Percentiles rank a stretch among this genome's conserved stretches.
These are phyloP conservation scores for Truncatella angustata DNA, from an alignment of 2,329 filamentous ascomycete species.

Conservation along the genomic window DNA sequence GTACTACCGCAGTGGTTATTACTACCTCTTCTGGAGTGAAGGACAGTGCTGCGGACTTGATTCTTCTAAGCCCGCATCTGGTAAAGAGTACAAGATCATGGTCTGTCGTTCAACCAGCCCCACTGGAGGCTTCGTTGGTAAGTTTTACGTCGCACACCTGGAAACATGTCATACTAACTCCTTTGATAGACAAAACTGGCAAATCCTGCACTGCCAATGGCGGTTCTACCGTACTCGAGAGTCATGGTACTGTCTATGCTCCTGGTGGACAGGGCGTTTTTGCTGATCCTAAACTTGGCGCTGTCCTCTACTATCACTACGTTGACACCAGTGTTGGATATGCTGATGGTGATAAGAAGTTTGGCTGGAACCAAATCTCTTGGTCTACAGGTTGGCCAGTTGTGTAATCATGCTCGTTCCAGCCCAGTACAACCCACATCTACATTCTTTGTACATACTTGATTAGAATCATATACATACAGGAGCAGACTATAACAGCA, in stretches of 20 bases:
- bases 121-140: constrained; percentile 52
- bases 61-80: constrained; percentile 44
- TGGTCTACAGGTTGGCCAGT: constrained; percentile 50
- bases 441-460: constrained; percentile 1
- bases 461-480: too few species aligned
- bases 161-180: neutral
- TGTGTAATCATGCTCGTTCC: constrained; percentile 19
- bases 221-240: constrained; percentile 56
- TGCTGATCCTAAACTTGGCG: constrained; percentile 44
- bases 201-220: constrained; percentile 52
- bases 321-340: constrained; percentile 33
- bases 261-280: constrained; percentile 63
- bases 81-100: constrained; percentile 63
- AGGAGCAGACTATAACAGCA: too few species aligned
- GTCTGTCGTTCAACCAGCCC: constrained; percentile 56
- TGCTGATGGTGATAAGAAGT: constrained; percentile 42
- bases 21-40: constrained; percentile 62
- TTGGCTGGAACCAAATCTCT: constrained; percentile 49
- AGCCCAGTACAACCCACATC: neutral
- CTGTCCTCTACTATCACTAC: constrained; percentile 63
- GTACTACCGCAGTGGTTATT: constrained; percentile 53
- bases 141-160: neutral
- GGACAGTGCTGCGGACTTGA: constrained; percentile 64
- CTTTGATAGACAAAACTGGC: constrained; percentile 41
- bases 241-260: constrained; percentile 57